Conservation (phyloP, 2,329 filamentous ascomycete genomes). For the Diplodia corticola region DNA sequence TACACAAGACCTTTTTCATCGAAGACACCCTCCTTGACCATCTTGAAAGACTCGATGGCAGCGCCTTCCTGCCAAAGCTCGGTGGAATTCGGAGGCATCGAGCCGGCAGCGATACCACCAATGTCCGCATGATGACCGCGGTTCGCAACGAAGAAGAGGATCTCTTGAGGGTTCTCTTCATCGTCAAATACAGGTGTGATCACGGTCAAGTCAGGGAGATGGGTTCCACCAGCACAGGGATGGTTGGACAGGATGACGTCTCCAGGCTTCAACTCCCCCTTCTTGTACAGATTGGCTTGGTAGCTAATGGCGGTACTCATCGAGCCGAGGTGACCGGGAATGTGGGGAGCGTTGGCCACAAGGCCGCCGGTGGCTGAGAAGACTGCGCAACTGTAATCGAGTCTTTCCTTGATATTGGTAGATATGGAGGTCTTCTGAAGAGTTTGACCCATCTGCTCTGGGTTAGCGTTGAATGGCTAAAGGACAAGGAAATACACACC, state of each 20-base stretch:
- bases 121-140: constrained; percentile 36
- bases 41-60: constrained; percentile 46
- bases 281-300: constrained; percentile 29
- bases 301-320: constrained; percentile 33
- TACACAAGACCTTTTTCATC: constrained; percentile 38
- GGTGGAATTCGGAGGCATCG: constrained; percentile 45
- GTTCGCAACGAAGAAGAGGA: constrained; percentile 33
- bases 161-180: constrained; percentile 25
- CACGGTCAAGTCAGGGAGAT: constrained; percentile 34
- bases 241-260: constrained; percentile 35
- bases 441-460: constrained; percentile 28
- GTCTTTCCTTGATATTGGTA: constrained; percentile 34
- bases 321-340: constrained; percentile 31
- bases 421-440: constrained; percentile 31
- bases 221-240: constrained; percentile 33
- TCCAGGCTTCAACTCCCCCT: constrained; percentile 29
- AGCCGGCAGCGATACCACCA: constrained; percentile 31
- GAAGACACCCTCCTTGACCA: constrained; percentile 39
- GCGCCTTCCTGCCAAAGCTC: constrained; percentile 52
- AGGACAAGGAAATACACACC: neutral
- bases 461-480: neutral
- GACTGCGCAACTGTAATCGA: constrained; percentile 32
- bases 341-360: constrained; percentile 33
- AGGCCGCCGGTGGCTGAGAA: constrained; percentile 29
- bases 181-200: constrained; percentile 33